These are phyloP conservation scores for Thielaviopsis euricoi DNA, from an alignment of 2,329 filamentous ascomycete species.

Conservation along the genomic window DNA sequence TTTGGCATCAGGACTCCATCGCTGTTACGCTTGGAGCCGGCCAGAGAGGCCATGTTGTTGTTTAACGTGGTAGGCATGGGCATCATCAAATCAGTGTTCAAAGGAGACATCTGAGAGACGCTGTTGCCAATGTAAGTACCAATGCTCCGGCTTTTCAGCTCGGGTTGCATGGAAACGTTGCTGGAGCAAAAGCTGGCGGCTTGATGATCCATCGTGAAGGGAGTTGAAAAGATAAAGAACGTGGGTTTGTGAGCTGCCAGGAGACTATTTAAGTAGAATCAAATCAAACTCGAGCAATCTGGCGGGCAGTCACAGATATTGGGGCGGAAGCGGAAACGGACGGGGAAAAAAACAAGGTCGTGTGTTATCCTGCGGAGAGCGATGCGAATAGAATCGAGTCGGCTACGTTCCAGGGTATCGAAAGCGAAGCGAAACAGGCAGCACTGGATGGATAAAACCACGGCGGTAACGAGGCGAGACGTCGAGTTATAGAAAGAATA, in stretches of 20 bases:
- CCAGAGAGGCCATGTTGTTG: background rate
- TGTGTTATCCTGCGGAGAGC: too few relatives aligned
- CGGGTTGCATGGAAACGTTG: background rate
- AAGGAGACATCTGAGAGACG: background rate
- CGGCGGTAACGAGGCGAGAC: too few relatives aligned
- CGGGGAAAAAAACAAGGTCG: too few relatives aligned
- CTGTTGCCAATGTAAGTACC: background rate
- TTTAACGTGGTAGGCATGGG: slow-evolving; percentile 1
- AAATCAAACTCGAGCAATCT: background rate
- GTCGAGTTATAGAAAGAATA: too few relatives aligned
- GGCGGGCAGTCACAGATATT: too few relatives aligned
- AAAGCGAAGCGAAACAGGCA: too few relatives aligned
- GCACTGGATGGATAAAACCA: too few relatives aligned
- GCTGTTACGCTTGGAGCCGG: slow-evolving; percentile 11
- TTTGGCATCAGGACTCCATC: background rate
- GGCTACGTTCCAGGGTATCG: too few relatives aligned
- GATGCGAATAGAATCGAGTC: too few relatives aligned
- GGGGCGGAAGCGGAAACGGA: too few relatives aligned
- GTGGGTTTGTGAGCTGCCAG: background rate
- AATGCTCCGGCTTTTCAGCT: slow-evolving; percentile 4
- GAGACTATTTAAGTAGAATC: background rate
- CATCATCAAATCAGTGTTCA: background rate
- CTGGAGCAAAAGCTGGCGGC: background rate
- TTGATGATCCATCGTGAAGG: background rate
- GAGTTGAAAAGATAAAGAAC: background rate